Percentiles rank a stretch among this genome's conserved stretches.
Evolutionary conservation across 148 eudicot species (phyloP).

Genomic region (Camellia granthamiana): DNA sequence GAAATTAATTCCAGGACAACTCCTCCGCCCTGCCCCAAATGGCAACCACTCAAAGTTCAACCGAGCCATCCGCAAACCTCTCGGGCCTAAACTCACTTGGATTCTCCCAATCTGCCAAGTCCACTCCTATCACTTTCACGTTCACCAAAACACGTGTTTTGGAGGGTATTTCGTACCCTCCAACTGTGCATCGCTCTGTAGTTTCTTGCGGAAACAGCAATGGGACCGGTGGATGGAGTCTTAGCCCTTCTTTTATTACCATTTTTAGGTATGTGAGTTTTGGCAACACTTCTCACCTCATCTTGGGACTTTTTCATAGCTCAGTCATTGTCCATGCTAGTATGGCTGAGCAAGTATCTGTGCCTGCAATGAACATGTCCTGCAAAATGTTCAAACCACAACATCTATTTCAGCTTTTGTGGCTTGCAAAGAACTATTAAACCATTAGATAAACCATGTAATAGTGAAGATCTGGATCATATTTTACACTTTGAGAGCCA

Average conservation of each 20-base stretch:
- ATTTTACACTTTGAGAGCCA: too few relatives aligned
- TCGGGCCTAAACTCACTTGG: conserved; percentile 44
- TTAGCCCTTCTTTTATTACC: conserved; percentile 48
- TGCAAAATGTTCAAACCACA: conserved; percentile 12
- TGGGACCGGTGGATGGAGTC: conserved; percentile 60
- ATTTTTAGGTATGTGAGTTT: conserved; percentile 36
- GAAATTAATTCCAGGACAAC: conserved; percentile 44
- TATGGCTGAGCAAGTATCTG: conserved; percentile 51
- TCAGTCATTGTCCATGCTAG: conserved; percentile 57
- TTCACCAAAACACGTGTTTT: conserved; percentile 53
- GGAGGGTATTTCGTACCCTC: conserved; percentile 45
- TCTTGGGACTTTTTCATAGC: conserved; percentile 48
- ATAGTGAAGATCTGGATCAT: too few relatives aligned
- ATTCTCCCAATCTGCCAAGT: conserved; percentile 43
- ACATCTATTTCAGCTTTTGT: neutral
- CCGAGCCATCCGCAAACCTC: conserved; percentile 33
- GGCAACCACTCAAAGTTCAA: conserved; percentile 51
- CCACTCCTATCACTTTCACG: conserved; percentile 38
- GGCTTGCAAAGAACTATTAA: neutral
- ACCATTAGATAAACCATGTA: neutral
- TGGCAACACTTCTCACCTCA: conserved; percentile 34
- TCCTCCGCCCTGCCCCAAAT: conserved; percentile 55
- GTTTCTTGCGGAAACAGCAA: conserved; percentile 52
- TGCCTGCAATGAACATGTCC: conserved; percentile 62
- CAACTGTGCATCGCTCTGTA: conserved; percentile 27